phyloP scores from a whole-genome alignment of 73 alveolate species.

The Tetrahymena borealis region DNA sequence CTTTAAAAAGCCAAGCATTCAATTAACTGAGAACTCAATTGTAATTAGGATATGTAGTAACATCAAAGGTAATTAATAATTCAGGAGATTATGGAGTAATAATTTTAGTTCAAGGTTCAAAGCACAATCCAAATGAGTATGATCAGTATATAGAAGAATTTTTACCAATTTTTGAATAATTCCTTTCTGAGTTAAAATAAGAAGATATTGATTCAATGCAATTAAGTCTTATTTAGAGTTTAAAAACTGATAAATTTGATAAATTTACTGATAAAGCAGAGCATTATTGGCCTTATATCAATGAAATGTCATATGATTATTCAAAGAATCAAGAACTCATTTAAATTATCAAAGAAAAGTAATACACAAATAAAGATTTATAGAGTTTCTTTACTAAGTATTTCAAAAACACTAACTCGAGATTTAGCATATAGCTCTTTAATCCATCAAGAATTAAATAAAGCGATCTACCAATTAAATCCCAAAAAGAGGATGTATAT shows the following conservation, averaged over 20 bases:
- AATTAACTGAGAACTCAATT: not conserved
- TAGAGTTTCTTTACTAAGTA: not conserved
- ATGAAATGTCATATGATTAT: not conserved
- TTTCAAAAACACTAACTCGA: not conserved
- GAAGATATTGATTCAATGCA: not conserved
- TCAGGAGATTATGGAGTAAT: not conserved
- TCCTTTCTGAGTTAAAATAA: not conserved
- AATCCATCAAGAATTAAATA: not conserved
- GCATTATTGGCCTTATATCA: not conserved
- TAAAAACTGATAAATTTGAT: not conserved
- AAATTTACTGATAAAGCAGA: not conserved
- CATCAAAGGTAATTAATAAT: not conserved
- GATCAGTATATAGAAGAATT: not conserved
- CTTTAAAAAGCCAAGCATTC: not conserved
- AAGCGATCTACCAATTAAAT: not conserved
- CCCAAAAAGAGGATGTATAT: not conserved
- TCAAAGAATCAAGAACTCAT: not conserved
- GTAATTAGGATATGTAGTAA: not conserved
- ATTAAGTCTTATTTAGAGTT: not conserved
- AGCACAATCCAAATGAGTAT: not conserved
- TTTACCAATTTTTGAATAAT: not conserved
- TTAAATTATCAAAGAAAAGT: not conserved
- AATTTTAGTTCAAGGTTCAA: not conserved
- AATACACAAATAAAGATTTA: not conserved
- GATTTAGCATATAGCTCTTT: not conserved